phyloP scores from a whole-genome alignment of 1,139 yeast genomes.

The Suhomyces wounanorum region DNA sequence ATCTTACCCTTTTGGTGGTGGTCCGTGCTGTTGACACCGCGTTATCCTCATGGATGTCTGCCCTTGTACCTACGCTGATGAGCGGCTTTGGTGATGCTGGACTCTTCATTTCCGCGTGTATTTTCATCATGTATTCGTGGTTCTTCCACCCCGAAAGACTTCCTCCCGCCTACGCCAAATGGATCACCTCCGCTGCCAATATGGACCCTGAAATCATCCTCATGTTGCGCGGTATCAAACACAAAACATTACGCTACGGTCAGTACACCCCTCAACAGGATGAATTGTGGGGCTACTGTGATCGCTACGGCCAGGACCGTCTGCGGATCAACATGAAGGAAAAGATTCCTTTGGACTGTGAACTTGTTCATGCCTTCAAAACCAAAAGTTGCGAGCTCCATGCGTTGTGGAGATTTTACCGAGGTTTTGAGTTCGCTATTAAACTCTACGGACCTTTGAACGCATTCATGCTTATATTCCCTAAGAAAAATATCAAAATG shows the following conservation, averaged over 20 bases:
- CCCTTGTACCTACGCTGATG: constrained; percentile 19
- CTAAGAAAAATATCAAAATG: constrained; percentile 23
- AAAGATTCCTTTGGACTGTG: constrained; percentile 32
- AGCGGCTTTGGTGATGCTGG: constrained; percentile 29
- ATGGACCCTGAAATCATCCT: constrained; percentile 37
- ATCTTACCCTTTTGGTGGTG: constrained; percentile 36
- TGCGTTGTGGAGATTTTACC: constrained; percentile 38
- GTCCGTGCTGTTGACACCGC: constrained; percentile 42
- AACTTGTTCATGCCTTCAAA: constrained; percentile 36
- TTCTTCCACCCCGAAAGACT: constrained; percentile 32
- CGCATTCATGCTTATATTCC: constrained; percentile 32
- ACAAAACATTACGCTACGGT: constrained; percentile 31
- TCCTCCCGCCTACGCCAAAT: constrained; percentile 40
- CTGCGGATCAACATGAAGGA: constrained; percentile 22
- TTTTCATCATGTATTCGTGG: constrained; percentile 41
- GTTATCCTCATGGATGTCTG: constrained; percentile 27
- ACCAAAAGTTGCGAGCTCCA: constrained; percentile 40
- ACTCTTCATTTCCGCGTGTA: constrained; percentile 31
- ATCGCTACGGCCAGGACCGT: constrained; percentile 29
- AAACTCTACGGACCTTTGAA: constrained; percentile 38
- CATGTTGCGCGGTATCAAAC: constrained; percentile 25
- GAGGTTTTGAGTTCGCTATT: constrained; percentile 38
- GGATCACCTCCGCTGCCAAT: constrained; percentile 46
- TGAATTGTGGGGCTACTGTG: constrained; percentile 27
- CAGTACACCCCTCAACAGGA: constrained; percentile 22